A percentile compares a stretch with the other conserved stretches of the same genome.
phyloP scores from a whole-genome alignment of 1,284 basidiomycete genomes.

The Leccinum cinnamomeum region DNA sequence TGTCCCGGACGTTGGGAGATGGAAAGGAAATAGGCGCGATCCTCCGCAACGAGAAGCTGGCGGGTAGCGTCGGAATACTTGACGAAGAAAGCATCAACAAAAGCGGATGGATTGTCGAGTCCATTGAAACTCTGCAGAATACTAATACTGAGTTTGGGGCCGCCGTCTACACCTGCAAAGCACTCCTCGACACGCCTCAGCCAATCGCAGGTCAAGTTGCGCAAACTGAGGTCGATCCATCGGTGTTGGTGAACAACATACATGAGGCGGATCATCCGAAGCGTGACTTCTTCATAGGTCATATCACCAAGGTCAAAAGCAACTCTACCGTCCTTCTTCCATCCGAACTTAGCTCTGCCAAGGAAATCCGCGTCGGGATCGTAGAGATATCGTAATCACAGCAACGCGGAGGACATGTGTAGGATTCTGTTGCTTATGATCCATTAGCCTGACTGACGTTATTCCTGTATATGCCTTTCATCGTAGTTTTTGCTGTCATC shows the following conservation, averaged over 20 bases:
- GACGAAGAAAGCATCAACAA: slow-evolving; percentile 84
- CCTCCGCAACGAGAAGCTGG: slow-evolving; percentile 92
- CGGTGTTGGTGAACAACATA: slow-evolving; percentile 89
- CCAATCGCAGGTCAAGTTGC: slow-evolving; percentile 97
- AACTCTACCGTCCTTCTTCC: slow-evolving; percentile 87
- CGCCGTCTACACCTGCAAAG: slow-evolving; percentile 89
- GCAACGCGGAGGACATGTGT: too few species aligned
- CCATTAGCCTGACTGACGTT: too few species aligned
- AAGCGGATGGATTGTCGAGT: slow-evolving; percentile 80
- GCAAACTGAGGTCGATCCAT: slow-evolving; percentile 93
- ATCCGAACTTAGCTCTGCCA: slow-evolving; percentile 64
- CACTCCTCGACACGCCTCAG: slow-evolving; percentile 95
- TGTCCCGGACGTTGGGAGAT: slow-evolving; percentile 94
- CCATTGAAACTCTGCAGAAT: slow-evolving; percentile 81
- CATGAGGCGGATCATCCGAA: slow-evolving; percentile 92
- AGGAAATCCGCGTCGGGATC: too few species aligned
- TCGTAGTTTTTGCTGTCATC: too few species aligned
- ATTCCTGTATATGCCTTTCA: too few species aligned
- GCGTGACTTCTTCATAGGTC: slow-evolving; percentile 96
- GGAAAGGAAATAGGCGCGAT: slow-evolving; percentile 93
- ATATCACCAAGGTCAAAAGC: slow-evolving; percentile 91
- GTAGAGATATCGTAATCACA: too few species aligned
- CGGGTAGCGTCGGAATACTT: slow-evolving; percentile 79
- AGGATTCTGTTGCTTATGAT: too few species aligned
- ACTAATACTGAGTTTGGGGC: slow-evolving; percentile 71